Base-by-base conservation (phyloP, 2,329 filamentous ascomycete genomes). In the Hymenoscyphus occultus region DNA sequence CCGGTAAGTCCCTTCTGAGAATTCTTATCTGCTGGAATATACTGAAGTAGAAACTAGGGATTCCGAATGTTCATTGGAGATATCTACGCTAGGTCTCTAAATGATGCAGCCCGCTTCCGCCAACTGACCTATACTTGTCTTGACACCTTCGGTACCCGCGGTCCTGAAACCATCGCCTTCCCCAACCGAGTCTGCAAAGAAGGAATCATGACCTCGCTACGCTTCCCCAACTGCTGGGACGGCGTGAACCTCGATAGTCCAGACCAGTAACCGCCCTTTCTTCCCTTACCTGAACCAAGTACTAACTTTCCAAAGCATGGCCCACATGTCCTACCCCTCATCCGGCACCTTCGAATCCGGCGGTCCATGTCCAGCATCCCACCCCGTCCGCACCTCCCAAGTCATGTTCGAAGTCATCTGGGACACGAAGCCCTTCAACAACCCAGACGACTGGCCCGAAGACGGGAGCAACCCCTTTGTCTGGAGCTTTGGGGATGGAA, bases 11-110 rank as follows among this genome's bases (percentile, higher is more conserved):
- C 0, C 13, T 31, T 13, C 12, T 3, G 19, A 32, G 14, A 51
- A 32, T n/a, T 61, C 2, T 16, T 19, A 9, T 19, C 5, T 12
- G 6, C 5, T 12, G 5, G 10, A 39, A 3, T 13, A 28, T 14
- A 56, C n/a, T 22, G 48, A 39, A 35, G 5, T n/a, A 16, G 13
- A 2, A 13, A 56, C 48, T 32, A 78, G 67, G 80, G 80, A 1
- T 82, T 81, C 73, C 76, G 79, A 22, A 81, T 81, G 79, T 76
- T 81, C 57, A 74, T 80, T 56, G 80, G 79, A 31, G 76, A 80
- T 59, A 74, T 76, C 14, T 66, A 73, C 16, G 76, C 75, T 39
- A 71, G 76, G 22, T 78, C 72, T 39, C 73, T 74, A 56, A 74
- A 71, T 7, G 64, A 79, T 40, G 75, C 78, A 9, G 71, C 74